Evolutionary conservation across 352 stramenopile species (phyloP).

Genomic region (Globisporangium polare): DNA sequence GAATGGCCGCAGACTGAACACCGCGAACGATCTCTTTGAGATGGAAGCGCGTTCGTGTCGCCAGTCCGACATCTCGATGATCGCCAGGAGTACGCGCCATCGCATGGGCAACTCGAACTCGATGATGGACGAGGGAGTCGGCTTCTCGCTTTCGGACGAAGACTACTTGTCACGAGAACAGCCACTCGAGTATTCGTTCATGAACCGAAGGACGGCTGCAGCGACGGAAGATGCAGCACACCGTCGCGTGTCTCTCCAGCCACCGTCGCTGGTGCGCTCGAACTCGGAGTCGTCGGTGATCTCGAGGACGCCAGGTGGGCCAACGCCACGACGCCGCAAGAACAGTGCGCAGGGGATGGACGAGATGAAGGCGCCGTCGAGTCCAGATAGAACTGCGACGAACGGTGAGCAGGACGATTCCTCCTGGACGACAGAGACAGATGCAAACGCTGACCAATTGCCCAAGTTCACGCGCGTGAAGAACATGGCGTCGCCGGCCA

Average conservation of each 20-base stretch:
- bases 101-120: conserved; percentile 19
- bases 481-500: conserved; percentile 46
- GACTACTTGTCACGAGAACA: conserved; percentile 67
- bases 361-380: background rate
- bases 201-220: background rate
- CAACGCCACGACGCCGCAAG: conserved; percentile 12
- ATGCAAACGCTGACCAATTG: background rate
- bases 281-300: conserved; percentile 19
- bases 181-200: conserved; percentile 24
- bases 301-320: conserved; percentile 2
- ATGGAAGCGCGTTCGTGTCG: conserved; percentile 28
- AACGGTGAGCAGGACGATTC: background rate
- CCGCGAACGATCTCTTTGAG: conserved; percentile 17
- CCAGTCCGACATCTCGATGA: conserved; percentile 15
- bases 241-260: conserved; percentile 1
- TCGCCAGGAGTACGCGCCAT: conserved; percentile 35
- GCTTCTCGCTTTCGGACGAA: conserved; percentile 60
- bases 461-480: conserved; percentile 18
- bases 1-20: conserved; percentile 5
- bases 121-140: conserved; percentile 32
- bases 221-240: conserved; percentile 11
- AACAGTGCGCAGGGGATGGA: conserved; percentile 2
- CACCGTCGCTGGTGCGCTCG: conserved; percentile 15
- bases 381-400: background rate
- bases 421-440: background rate